Conservation (phyloP, 2,329 filamentous ascomycete species). For the Pestalotiopsis sp. region DNA sequence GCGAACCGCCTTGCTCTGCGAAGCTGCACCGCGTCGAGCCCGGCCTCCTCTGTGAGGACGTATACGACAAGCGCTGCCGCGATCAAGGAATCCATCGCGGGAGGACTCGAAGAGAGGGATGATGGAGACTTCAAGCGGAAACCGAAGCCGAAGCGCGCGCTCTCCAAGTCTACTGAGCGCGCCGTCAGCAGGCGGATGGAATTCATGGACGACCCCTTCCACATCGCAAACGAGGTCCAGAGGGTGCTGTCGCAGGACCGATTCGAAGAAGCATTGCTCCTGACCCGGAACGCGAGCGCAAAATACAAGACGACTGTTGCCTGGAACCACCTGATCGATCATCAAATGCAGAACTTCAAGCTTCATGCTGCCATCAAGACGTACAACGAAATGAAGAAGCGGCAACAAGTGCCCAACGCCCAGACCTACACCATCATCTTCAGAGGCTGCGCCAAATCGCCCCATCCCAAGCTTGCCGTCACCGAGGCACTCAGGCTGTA, state of each 20-base stretch:
- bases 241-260: conserved; percentile 60
- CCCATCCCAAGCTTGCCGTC: conserved; percentile 62
- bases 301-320: conserved; percentile 68
- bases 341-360: conserved; percentile 63
- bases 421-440: conserved; percentile 86
- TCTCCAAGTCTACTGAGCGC: conserved; percentile 31
- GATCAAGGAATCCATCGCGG: not conserved
- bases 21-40: conserved; percentile 12
- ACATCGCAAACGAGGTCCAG: conserved; percentile 70
- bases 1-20: conserved; percentile 12
- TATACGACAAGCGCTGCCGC: conserved; percentile 20
- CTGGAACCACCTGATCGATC: conserved; percentile 86
- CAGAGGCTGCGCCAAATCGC: conserved; percentile 67
- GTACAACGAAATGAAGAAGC: conserved; percentile 99
- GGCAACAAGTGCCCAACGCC: conserved; percentile 76
- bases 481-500: conserved; percentile 75
- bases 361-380: conserved; percentile 71
- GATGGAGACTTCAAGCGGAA: conserved; percentile 20
- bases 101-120: not conserved
- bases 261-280: conserved; percentile 66
- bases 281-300: conserved; percentile 72
- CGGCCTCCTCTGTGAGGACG: conserved; percentile 14
- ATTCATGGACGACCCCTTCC: conserved; percentile 70
- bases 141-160: conserved; percentile 21
- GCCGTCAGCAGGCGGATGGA: conserved; percentile 58